Percentiles rank a stretch among this genome's conserved stretches.
Conservation (phyloP, 2,329 filamentous ascomycete genomes). For the Penicillium sp. region DNA sequence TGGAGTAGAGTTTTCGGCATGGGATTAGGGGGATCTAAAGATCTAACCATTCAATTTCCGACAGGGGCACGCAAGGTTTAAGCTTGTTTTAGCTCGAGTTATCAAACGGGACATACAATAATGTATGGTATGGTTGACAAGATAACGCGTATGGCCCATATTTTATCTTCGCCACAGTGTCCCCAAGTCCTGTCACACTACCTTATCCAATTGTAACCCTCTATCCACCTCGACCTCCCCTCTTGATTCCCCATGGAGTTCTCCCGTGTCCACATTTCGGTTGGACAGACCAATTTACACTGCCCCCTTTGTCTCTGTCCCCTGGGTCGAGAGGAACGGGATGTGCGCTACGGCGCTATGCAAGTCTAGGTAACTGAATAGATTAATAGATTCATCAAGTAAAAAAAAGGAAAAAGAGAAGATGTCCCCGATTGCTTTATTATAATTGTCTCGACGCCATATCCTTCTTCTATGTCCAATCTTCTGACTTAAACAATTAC, state of each 20-base stretch:
- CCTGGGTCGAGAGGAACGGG: conserved; percentile 5
- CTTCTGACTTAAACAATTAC: neutral
- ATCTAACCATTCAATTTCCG: conserved; percentile 10
- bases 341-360: conserved; percentile 5
- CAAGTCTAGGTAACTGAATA: conserved; percentile 4
- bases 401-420: neutral
- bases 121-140: neutral
- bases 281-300: conserved; percentile 10
- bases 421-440: neutral
- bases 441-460: neutral
- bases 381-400: neutral
- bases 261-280: conserved; percentile 10
- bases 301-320: conserved; percentile 12
- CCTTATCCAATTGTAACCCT: neutral
- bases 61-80: conserved; percentile 16
- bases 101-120: conserved; percentile 4
- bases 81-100: conserved; percentile 20
- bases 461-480: neutral
- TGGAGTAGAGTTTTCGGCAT: neutral
- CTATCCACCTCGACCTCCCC: neutral
- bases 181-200: neutral
- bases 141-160: conserved; percentile 5
- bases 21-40: conserved; percentile 1
- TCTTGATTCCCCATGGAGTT: conserved; percentile 2
- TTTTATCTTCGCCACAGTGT: conserved; percentile 3